Conservation (phyloP, 2,329 filamentous ascomycete species). For the Endoconidiophora laricicola region DNA sequence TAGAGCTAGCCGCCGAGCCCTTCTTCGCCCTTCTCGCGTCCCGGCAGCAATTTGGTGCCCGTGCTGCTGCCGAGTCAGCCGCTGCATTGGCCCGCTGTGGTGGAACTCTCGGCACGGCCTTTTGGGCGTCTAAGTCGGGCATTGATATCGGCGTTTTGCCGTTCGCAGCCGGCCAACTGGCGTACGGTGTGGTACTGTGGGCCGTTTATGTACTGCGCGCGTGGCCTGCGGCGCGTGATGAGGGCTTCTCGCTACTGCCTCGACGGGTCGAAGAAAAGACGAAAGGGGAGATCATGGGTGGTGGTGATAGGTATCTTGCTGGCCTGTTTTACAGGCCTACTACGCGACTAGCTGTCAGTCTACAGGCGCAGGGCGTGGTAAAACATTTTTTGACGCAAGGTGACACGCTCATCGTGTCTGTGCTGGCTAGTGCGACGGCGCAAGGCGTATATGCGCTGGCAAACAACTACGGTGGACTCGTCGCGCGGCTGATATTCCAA, state of each 20-base stretch:
- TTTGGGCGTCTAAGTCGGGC: conserved; percentile 38
- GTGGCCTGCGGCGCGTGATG: conserved; percentile 33
- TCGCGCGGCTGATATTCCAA: conserved; percentile 81
- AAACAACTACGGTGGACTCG: conserved; percentile 81
- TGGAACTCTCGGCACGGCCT: conserved; percentile 53
- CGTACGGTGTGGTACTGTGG: conserved; percentile 54
- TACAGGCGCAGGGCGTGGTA: conserved; percentile 74
- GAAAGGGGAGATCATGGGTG: conserved; percentile 4
- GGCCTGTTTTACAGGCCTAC: conserved; percentile 54
- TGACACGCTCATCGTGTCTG: conserved; percentile 73
- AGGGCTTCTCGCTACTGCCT: conserved; percentile 54
- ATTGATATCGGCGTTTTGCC: conserved; percentile 59
- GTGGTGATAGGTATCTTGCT: conserved; percentile 28
- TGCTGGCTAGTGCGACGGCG: conserved; percentile 57
- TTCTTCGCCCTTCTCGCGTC: conserved; percentile 79
- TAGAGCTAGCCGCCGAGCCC: conserved; percentile 76
- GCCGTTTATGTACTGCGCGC: conserved; percentile 52
- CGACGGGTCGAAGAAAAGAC: neutral
- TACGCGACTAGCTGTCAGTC: conserved; percentile 56
- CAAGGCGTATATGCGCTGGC: conserved; percentile 89
- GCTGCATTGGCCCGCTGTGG: conserved; percentile 66
- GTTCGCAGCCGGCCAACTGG: conserved; percentile 74
- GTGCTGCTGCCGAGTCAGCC: conserved; percentile 67
- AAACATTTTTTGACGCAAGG: conserved; percentile 93
- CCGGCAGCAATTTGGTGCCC: conserved; percentile 59